Conservation (phyloP, 1,284 basidiomycete genomes). For the Ustilago cynodontis region DNA sequence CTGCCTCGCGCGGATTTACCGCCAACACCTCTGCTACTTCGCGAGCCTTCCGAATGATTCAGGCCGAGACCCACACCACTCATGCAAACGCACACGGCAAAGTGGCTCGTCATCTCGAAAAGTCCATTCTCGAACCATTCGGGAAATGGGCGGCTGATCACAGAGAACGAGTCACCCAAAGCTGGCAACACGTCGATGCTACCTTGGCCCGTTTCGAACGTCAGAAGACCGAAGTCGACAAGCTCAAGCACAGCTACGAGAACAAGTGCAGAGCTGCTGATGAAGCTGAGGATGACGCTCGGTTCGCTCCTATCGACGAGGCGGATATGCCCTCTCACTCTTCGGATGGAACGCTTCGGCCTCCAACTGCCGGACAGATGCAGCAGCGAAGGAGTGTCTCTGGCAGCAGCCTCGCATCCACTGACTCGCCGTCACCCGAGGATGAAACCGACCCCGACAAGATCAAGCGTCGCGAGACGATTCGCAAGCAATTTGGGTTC, state of each 20-base stretch:
- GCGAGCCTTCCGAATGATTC: conserved; percentile 51
- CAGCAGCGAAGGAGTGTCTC: conserved; percentile 39
- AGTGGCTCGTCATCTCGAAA: conserved; percentile 57
- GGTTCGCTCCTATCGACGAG: conserved; percentile 62
- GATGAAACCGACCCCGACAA: conserved; percentile 48
- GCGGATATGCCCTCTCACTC: conserved; percentile 9
- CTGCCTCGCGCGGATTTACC: conserved; percentile 30
- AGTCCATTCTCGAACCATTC: conserved; percentile 60
- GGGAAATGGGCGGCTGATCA: conserved; percentile 62
- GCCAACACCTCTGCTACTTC: conserved; percentile 45
- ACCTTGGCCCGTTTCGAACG: conserved; percentile 55
- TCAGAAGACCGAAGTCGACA: conserved; percentile 59
- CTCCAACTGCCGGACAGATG: not conserved
- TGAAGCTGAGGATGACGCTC: conserved; percentile 67
- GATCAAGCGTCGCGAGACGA: conserved; percentile 64
- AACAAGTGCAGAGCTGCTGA: conserved; percentile 65
- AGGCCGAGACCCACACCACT: conserved; percentile 47
- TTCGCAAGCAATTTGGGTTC: conserved; percentile 69
- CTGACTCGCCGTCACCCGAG: conserved; percentile 10
- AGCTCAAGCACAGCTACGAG: conserved; percentile 61
- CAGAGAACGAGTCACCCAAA: conserved; percentile 48
- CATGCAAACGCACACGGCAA: conserved; percentile 58
- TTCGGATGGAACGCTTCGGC: conserved; percentile 16
- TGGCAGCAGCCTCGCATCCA: conserved; percentile 21
- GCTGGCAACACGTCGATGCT: conserved; percentile 64